Percentiles rank a stretch among this genome's conserved stretches.
Evolutionary conservation across 768 basidiomycete species (phyloP).

Genomic region (Termitomyces titanicus): DNA sequence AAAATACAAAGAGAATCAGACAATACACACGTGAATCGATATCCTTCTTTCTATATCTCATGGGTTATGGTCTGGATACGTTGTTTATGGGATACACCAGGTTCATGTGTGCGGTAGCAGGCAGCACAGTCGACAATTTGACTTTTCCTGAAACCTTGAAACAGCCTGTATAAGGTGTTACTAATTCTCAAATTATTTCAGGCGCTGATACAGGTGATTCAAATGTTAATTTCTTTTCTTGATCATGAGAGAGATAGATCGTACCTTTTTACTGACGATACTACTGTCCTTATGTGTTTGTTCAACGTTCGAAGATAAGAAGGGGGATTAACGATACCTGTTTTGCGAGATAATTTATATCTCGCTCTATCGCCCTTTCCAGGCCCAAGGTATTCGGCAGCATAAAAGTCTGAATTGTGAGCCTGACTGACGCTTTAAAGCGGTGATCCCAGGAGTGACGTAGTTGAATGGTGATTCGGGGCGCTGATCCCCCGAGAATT

Average conservation of each 20-base stretch:
- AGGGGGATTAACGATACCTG: not conserved
- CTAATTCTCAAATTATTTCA: conserved; percentile 25
- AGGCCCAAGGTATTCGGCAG: conserved; percentile 13
- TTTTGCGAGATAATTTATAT: conserved; percentile 2
- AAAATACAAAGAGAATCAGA: not conserved
- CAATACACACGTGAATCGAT: conserved; percentile 43
- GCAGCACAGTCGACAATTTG: conserved; percentile 40
- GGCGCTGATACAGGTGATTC: conserved; percentile 19
- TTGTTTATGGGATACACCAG: conserved; percentile 33
- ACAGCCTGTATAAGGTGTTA: conserved; percentile 31
- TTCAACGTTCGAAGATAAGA: not conserved
- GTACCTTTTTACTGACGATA: conserved; percentile 13
- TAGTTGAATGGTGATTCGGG: conserved; percentile 5
- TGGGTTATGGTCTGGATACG: conserved; percentile 36
- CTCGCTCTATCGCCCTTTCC: conserved; percentile 19
- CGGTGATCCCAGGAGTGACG: conserved; percentile 5
- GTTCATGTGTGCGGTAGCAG: conserved; percentile 29
- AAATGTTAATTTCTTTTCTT: not conserved
- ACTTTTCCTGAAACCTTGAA: conserved; percentile 27
- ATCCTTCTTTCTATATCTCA: conserved; percentile 47
- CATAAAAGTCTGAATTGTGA: not conserved
- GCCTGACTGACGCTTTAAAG: conserved; percentile 1
- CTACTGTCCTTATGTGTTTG: not conserved
- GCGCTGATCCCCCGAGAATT: conserved; percentile 15
- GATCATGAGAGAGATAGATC: not conserved